Evolutionary conservation across 306 rosid genomes (phyloP).

Genomic region (Nissolia schottii): DNA sequence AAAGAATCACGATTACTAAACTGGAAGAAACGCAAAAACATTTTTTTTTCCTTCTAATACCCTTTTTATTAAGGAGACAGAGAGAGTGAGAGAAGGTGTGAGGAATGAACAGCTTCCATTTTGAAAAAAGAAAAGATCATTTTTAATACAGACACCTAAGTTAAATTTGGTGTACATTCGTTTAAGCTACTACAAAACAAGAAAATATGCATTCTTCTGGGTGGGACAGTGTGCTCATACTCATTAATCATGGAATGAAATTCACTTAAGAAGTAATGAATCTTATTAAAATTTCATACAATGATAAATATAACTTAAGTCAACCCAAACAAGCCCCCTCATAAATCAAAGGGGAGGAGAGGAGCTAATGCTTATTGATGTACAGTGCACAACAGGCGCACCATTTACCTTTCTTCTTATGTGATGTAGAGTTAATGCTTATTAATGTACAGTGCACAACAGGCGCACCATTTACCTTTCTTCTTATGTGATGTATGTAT

Average conservation of each 20-base stretch:
- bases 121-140: neutral
- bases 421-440: neutral
- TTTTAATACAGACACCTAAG: neutral
- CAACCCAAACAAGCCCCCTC: too few species aligned
- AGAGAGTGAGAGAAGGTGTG: neutral
- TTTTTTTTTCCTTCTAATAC: neutral
- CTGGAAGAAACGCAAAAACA: neutral
- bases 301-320: too few species aligned
- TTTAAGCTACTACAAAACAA: too few species aligned
- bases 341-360: too few species aligned
- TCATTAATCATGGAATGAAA: too few species aligned
- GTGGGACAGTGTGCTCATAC: too few species aligned
- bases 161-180: conserved; percentile 17
- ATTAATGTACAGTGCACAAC: conserved; percentile 25
- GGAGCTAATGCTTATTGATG: neutral
- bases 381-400: conserved; percentile 30
- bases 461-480: conserved; percentile 8
- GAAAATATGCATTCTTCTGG: too few species aligned
- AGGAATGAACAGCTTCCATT: neutral
- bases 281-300: too few species aligned
- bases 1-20: neutral
- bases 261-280: too few species aligned
- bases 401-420: neutral
- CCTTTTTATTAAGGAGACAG: too few species aligned
- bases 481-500: too few species aligned